Base-by-base conservation (phyloP, 495 filamentous ascomycete species). In the Trypethelium eluteriae region DNA sequence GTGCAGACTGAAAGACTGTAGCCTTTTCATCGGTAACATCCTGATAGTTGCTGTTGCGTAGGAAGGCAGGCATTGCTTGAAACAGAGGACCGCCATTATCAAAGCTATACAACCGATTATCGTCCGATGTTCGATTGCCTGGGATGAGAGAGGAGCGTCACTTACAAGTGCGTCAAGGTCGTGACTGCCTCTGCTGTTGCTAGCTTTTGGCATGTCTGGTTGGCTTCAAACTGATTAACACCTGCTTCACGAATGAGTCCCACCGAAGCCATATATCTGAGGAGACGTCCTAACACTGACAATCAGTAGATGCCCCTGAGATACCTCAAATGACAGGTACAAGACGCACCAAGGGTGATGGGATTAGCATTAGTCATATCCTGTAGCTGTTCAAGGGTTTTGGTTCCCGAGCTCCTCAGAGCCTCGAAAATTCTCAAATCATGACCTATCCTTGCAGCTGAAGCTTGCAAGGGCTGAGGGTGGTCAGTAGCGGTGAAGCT, bases 181-280 rank as follows among this genome's bases (percentile, higher is more conserved):
- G 49, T 53, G 49, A 53, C 49, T 53, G 49, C 49, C 49, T 53
- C 49, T 53, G 49, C 1, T 14, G n/a, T 25, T 5, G 49, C 49
- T 18, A 53, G 49, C 11, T 53, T 53, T 53, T 53, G 49, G 49
- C 49, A 53, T 53, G 11, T 25, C 49, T 53, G 11, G 16, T 53
- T 53, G 18, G 49, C 49, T 18, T 53, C 49, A 53, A 53, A 53
- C 49, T 25, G 49, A 5, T 53, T 53, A n/a, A 25, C 49, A 16
- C 49, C 49, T 9, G n/a, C 11, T n/a, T 53, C 49, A 53, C 5
- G 49, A 53, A 53, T 18, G n/a, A 16, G 49, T 53, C 49, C 49
- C n/a, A 53, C 49, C n/a, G 49, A 53, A 18, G 49, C 49, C 49
- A 25, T 53, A 53, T 53, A 53, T 53, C 49, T 53, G 18, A 53